Evolutionary conservation across 345 rosid species (phyloP), one percentile per base, ranked within the genome.

Genomic region (Eutrema yunnanense): DNA sequence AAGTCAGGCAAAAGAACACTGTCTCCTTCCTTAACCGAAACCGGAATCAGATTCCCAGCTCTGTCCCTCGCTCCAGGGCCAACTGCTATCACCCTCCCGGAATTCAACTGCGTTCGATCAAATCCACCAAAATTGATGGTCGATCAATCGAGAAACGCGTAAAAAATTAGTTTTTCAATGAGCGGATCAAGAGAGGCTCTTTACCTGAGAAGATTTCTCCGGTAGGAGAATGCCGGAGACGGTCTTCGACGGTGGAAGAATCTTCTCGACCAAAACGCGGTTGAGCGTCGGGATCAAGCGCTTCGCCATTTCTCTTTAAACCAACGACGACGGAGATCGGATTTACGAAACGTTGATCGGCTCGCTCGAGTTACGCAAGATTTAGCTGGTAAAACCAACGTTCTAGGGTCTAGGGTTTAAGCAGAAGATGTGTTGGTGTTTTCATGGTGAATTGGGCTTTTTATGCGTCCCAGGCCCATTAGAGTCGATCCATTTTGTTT

Each of bases 21-120:
- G 61, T 89, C 96, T 8, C 94, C 98, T 86, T 92, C 94, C 84
- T 89, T 88, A 43, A 89, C 83, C 49, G 72, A 74, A 12, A 86
- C 80, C 7, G 92, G 92, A 59, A 88, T 83, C 12, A 63, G 74
- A 44, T 89, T 86, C 56, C 92, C 94, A 52, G 88, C 84, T 65
- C 83, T 73, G 68, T 72, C 85, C 33, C 82, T 82, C 36, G 83
- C 71, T 27, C 96, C 97, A 6, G 92, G 96, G 12, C 97, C 96
- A 57, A 85, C 94, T 1, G 97, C 83, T 6, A 92, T 75, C 41
- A 92, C 97, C 59, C 80, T 92, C 29, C 92, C 90, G 2, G 96
- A 85, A 65, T 85, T 92, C 76, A 92, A 78, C 96, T 92, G 85
- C 32, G 52, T 56, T 29, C 9, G 2, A 37, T 10, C 56, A 46